Conservation (phyloP, 2,329 filamentous ascomycete species). For the Clonostachys chloroleuca region DNA sequence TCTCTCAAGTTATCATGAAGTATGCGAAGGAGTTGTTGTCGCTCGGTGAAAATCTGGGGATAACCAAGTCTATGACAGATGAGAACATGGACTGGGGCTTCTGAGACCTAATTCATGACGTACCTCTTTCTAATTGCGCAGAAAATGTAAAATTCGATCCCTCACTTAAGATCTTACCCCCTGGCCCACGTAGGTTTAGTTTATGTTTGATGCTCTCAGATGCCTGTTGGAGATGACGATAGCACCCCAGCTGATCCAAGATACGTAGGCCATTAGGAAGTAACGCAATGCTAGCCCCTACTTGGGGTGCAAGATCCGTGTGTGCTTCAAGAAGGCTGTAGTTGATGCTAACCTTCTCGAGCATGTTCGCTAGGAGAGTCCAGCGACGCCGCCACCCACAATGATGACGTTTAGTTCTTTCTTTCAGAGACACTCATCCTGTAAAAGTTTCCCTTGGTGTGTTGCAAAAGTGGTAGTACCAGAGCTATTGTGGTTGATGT, state of each 20-base stretch:
- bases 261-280: constrained; percentile 35
- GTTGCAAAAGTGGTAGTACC: no score
- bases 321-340: constrained; percentile 43
- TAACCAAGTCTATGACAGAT: constrained; percentile 14
- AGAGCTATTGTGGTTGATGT: no score
- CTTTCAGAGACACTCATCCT: no score
- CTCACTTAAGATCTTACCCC: no score
- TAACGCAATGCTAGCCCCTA: constrained; percentile 43
- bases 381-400: constrained; percentile 42
- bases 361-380: constrained; percentile 25
- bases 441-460: no score
- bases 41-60: constrained; percentile 23
- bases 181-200: no score
- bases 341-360: constrained; percentile 38
- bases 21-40: constrained; percentile 21
- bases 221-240: constrained; percentile 6
- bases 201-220: no score
- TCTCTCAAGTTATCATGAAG: constrained; percentile 23
- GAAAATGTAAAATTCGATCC: no score
- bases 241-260: constrained; percentile 39
- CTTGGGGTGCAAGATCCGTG: constrained; percentile 30
- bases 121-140: no score
- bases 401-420: constrained; percentile 21
- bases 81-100: no score
- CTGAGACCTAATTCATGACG: no score